Conservation (phyloP, 2,329 filamentous ascomycete species). For the Aspergillus flavus region DNA sequence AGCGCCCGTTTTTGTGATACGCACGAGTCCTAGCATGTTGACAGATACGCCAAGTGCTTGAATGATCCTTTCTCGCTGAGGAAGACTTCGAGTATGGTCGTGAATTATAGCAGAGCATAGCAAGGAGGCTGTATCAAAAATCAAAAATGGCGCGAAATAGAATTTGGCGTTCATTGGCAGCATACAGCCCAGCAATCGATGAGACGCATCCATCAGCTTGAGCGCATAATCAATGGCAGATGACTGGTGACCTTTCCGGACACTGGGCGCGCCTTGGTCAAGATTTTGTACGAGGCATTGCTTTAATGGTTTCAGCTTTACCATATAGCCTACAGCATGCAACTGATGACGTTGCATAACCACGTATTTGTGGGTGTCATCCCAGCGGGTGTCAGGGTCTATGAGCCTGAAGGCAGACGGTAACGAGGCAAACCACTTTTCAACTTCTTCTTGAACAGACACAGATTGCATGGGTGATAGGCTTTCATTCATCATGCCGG, state of each 20-base stretch:
- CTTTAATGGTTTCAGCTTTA: slow-evolving; percentile 51
- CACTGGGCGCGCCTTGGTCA: slow-evolving; percentile 27
- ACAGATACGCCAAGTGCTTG: slow-evolving; percentile 43
- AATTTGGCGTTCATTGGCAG: slow-evolving; percentile 52
- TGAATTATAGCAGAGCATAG: slow-evolving; percentile 57
- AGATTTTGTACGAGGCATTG: slow-evolving; percentile 46
- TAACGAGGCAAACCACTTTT: slow-evolving; percentile 49
- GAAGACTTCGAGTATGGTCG: slow-evolving; percentile 47
- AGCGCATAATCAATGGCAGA: slow-evolving; percentile 50
- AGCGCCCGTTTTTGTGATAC: slow-evolving; percentile 26
- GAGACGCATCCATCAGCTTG: slow-evolving; percentile 46
- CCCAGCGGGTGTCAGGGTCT: slow-evolving; percentile 47
- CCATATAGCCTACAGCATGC: slow-evolving; percentile 49
- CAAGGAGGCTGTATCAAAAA: slow-evolving; percentile 56
- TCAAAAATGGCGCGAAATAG: slow-evolving; percentile 53
- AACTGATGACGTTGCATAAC: slow-evolving; percentile 51
- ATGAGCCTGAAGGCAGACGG: slow-evolving; percentile 45
- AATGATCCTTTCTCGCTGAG: slow-evolving; percentile 46
- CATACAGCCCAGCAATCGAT: slow-evolving; percentile 44
- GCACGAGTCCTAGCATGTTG: slow-evolving; percentile 33
- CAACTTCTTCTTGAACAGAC: slow-evolving; percentile 35
- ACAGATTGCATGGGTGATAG: slow-evolving; percentile 28
- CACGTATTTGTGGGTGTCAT: slow-evolving; percentile 47
- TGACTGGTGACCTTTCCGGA: slow-evolving; percentile 43
- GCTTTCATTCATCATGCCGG: slow-evolving; percentile 15